A percentile compares a stretch with the other conserved stretches of the same genome.
phyloP scores from a whole-genome alignment of 495 filamentous ascomycete genomes.

The Jackrogersella minutella region DNA sequence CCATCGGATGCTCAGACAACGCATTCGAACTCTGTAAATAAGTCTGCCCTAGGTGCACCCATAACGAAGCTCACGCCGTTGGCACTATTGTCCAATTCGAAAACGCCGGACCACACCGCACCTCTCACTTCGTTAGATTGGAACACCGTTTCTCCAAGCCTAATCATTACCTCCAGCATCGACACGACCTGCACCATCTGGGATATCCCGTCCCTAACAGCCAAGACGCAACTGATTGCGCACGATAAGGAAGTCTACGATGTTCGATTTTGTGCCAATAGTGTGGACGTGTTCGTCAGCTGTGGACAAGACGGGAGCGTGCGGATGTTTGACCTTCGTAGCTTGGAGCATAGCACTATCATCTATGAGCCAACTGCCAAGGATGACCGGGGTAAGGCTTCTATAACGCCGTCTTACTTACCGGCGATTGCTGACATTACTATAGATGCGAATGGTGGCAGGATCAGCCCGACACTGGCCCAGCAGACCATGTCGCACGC shows the following conservation, averaged over 20 bases:
- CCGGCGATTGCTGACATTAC: constrained; percentile 30
- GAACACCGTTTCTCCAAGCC: constrained; percentile 93
- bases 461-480: constrained; percentile 68
- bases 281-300: constrained; percentile 95
- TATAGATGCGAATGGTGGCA: constrained; percentile 55
- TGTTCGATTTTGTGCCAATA: constrained; percentile 95
- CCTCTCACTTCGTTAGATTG: constrained; percentile 96
- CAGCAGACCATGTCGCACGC: constrained; percentile 81
- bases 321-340: constrained; percentile 97
- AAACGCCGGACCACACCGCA: constrained; percentile 96
- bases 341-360: constrained; percentile 97
- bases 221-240: constrained; percentile 97
- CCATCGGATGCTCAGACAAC: constrained; percentile 62
- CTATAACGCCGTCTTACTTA: not conserved
- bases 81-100: constrained; percentile 94
- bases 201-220: constrained; percentile 97
- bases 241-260: constrained; percentile 99
- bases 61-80: constrained; percentile 91
- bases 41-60: constrained; percentile 67
- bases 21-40: constrained; percentile 78
- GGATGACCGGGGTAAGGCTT: constrained; percentile 75
- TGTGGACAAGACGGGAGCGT: constrained; percentile 98
- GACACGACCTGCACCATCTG: constrained; percentile 99
- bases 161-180: constrained; percentile 98
- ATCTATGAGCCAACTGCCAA: constrained; percentile 97